Evolutionary conservation across 345 rosid species (phyloP).

Genomic region (Eucalyptus polybractea): DNA sequence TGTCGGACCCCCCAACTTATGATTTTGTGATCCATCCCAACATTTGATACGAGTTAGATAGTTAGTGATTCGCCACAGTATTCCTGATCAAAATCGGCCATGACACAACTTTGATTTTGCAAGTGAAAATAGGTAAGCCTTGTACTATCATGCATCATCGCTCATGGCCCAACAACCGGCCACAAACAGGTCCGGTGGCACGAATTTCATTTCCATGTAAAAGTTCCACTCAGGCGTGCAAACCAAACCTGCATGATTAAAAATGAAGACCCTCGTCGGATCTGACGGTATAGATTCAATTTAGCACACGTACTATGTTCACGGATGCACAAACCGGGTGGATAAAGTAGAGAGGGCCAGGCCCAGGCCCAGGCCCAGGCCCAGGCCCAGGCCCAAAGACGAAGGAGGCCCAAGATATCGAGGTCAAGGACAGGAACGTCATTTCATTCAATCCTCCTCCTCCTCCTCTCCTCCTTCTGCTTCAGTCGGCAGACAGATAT

Average conservation of each 20-base stretch:
- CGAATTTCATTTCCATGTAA: fast-evolving
- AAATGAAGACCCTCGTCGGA: background rate
- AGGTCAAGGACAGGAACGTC: background rate
- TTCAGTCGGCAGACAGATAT: background rate
- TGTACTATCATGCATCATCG: background rate
- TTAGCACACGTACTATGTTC: background rate
- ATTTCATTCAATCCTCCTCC: background rate
- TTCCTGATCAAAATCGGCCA: background rate
- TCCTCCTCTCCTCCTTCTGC: background rate
- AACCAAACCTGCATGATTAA: background rate
- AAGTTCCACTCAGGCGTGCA: background rate
- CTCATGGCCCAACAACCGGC: background rate
- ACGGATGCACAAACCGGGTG: background rate
- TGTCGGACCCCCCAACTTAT: background rate
- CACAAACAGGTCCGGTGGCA: background rate
- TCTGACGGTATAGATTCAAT: background rate
- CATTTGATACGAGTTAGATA: background rate
- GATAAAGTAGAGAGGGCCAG: background rate
- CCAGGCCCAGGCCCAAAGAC: background rate
- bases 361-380: background rate
- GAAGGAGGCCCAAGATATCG: background rate
- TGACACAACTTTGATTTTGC: background rate
- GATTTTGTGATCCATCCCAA: background rate
- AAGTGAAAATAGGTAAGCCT: background rate
- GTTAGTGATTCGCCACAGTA: background rate